Evolutionary conservation across 768 basidiomycete species (phyloP).

Genomic region (Cystobasidium ongulense): DNA sequence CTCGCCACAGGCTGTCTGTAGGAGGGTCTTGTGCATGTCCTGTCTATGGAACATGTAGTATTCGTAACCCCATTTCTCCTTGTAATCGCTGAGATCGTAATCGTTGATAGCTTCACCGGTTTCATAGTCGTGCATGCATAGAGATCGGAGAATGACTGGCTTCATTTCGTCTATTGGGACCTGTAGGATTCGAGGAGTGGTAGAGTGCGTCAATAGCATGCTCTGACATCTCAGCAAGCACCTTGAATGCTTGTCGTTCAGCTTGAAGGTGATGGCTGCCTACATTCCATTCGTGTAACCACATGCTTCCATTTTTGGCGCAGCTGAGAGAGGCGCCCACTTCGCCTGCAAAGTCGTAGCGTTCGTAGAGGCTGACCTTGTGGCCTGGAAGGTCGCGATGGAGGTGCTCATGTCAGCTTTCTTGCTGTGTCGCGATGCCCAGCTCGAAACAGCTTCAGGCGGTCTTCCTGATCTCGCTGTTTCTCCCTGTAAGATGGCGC

Average conservation of each 20-base stretch:
- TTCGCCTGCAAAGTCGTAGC: slow-evolving; percentile 20
- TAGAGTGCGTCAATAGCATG: no score
- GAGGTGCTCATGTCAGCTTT: neutral
- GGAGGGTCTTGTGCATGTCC: slow-evolving; percentile 40
- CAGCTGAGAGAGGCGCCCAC: slow-evolving; percentile 16
- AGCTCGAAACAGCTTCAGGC: neutral
- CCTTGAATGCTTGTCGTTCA: no score
- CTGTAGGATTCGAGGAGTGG: neutral
- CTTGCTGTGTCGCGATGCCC: neutral
- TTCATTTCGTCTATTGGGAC: slow-evolving; percentile 4
- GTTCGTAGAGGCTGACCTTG: slow-evolving; percentile 18
- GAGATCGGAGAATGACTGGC: neutral
- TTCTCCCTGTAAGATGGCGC: neutral
- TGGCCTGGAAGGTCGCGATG: neutral
- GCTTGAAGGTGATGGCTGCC: no score
- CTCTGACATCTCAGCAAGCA: no score
- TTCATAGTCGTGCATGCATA: slow-evolving; percentile 27
- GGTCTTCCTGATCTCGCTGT: neutral
- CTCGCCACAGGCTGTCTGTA: slow-evolving; percentile 32
- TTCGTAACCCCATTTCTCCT: slow-evolving; percentile 39
- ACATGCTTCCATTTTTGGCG: slow-evolving; percentile 15
- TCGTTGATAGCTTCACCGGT: slow-evolving; percentile 29
- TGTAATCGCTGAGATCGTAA: slow-evolving; percentile 36
- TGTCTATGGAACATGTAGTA: slow-evolving; percentile 40
- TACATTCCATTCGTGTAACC: slow-evolving; percentile 13